Evolutionary conservation across 2,329 filamentous ascomycete species (phyloP).

Genomic region (Chrysoporthe puriensis): DNA sequence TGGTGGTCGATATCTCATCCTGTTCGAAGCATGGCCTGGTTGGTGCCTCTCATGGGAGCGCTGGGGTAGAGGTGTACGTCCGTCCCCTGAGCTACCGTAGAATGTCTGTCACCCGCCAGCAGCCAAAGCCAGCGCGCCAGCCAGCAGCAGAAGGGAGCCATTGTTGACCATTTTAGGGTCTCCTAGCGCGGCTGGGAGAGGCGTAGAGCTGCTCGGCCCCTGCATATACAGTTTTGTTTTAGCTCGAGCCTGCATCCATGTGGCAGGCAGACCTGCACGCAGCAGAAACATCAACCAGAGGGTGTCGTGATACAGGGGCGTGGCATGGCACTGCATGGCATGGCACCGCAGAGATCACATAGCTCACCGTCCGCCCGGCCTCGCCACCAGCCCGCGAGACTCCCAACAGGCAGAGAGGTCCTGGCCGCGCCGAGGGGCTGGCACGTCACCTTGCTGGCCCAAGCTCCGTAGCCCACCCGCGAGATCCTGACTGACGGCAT

Average conservation of each 20-base stretch:
- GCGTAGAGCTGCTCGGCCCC: constrained; percentile 8
- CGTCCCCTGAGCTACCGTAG: no score
- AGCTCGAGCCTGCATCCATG: constrained; percentile 9
- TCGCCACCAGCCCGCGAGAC: constrained; percentile 3
- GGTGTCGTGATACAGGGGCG: neutral
- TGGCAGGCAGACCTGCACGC: neutral
- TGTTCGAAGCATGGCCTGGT: neutral
- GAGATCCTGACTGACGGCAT: neutral
- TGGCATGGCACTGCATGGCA: no score
- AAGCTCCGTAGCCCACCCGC: neutral
- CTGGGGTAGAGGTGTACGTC: neutral
- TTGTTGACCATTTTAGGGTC: neutral
- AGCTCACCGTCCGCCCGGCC: neutral
- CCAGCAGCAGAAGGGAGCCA: neutral
- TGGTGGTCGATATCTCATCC: neutral
- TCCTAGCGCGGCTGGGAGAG: constrained; percentile 2
- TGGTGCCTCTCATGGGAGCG: neutral
- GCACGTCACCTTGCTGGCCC: neutral
- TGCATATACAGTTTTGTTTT: constrained; percentile 5
- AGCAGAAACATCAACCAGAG: neutral
- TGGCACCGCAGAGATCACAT: no score
- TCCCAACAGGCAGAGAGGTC: neutral
- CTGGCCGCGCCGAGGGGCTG: neutral
- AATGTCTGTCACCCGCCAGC: neutral
- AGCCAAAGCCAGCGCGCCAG: neutral